Evolutionary conservation across 306 rosid genomes (phyloP), one percentile per base, ranked within the genome.

Genomic region (Clitoria ternatea): DNA sequence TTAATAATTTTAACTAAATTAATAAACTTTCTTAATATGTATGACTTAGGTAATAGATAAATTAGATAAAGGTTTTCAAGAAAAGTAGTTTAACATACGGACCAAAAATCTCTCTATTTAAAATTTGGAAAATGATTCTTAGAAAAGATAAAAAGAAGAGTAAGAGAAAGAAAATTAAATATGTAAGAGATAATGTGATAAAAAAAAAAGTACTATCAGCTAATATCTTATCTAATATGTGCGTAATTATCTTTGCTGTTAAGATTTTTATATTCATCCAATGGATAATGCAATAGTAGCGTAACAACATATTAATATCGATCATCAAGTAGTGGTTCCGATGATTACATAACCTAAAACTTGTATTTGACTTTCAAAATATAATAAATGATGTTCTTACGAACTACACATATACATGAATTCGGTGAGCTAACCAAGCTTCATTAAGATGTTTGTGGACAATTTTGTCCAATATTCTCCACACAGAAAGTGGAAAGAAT

Each of bases 381-480:
- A 52, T 43, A 67, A 67, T 39, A 22, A 61, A 56, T 42, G 13
- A 42, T 15, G 32, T 20, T 39, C 29, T 11, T 29, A 7, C 6
- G 29, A 48, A 79, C 52, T 30, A 40, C 29, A 29, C 43, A 22
- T 11, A 1, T 11, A 1, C 17, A 73, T 12, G 24, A 22, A 60
- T 69, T 61, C 53, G 76, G 66, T 69, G 61, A 68, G 20, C 83
- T 35, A 79, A 67, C 63, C 30, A 57, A 26, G 56, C 55, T 56
- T 60, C n/a, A 5, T 7, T 63, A 27, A 14, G 33, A 5, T 5
- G 75, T 52, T 73, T 32, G 13, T 32, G 13, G 73, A 20, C 5
- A 2, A 61, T 23, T 19, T 33, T 72, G 19, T 19, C 62, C 65
- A 26, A 47, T 61, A 60, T 59, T 17, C 48, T 18, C 44, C 19